Base-by-base conservation (phyloP, 208 protist genomes). In the Trypanosoma vivax region DNA sequence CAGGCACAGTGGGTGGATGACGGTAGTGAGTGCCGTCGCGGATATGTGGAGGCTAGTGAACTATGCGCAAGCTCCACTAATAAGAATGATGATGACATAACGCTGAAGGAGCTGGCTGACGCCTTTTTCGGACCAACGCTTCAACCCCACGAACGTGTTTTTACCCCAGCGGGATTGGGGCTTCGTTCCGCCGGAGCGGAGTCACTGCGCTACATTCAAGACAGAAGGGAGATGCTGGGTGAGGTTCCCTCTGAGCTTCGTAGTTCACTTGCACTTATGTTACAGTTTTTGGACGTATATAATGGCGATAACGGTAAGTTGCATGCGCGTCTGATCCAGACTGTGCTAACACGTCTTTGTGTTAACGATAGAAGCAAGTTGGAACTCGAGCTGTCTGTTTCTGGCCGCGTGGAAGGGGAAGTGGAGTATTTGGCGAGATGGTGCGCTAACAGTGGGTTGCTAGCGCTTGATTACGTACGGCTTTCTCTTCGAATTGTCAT, bases 321-420 rank as follows among this genome's bases (percentile, higher is more conserved):
- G 16, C 69, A 85, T 5, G 66, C 69, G 1, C 53, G 50, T 19
- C 50, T 91, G 27, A 52, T 91, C 3, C 39, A 50, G 35, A 71
- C 77, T 0, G 56, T 79, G 37, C 23, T 91, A 28, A 62, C 53
- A 24, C 60, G 60, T n/a, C 37, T 74, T 18, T 54, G 63, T 6
- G 54, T 60, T 19, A 65, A 35, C 23, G 23, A 25, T 30, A 50
- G 63, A 6, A 52, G 84, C 38, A 47, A 68, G 1, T 43, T 92
- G 18, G 74, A 92, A 65, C 35, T 88, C 24, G 80, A 92, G 53
- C 67, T 92, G 35, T 88, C 79, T 9, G 49, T 87, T 25, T 77
- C 65, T 27, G 84, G 84, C 9, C 42, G 55, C 5, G 41, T 73
- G 9, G 3, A 37, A 16, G 54, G 48, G n/a, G 79, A 92, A 54